Evolutionary conservation across 768 basidiomycete genomes (phyloP).

Genomic region (Boletus rubescentipes): DNA sequence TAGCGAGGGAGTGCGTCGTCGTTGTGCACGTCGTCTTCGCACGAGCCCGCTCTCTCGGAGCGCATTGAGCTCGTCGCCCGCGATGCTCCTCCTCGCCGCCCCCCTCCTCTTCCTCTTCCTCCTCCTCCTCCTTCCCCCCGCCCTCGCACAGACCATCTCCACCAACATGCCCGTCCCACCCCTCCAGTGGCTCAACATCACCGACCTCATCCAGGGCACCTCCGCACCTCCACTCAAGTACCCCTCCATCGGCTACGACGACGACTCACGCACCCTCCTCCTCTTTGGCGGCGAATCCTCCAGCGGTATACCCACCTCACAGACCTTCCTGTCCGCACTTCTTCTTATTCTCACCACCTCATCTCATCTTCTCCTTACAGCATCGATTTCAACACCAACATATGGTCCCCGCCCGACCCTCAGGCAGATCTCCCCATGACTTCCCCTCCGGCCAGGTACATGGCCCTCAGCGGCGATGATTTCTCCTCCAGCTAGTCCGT

Average conservation of each 20-base stretch:
- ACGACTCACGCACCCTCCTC: conserved; percentile 52
- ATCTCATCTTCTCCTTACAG: conserved; percentile 34
- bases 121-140: conserved; percentile 16
- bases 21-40: conserved; percentile 13
- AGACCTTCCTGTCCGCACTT: conserved; percentile 63
- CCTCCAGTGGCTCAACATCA: conserved; percentile 69
- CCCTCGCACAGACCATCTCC: conserved; percentile 48
- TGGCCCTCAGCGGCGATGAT: conserved; percentile 64
- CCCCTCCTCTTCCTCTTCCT: conserved; percentile 11
- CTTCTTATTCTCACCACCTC: background rate
- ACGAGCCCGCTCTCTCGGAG: conserved; percentile 29
- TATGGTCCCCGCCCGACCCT: conserved; percentile 59
- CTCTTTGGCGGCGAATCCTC: conserved; percentile 77
- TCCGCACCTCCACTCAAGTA: conserved; percentile 63
- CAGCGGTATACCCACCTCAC: conserved; percentile 57
- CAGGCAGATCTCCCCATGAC: conserved; percentile 45
- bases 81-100: conserved; percentile 11
- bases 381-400: conserved; percentile 57
- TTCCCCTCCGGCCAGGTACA: conserved; percentile 61
- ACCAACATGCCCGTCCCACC: conserved; percentile 46
- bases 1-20: conserved; percentile 10
- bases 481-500: conserved; percentile 82
- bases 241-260: conserved; percentile 61
- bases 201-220: conserved; percentile 52
- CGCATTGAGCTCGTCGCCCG: conserved; percentile 15